Evolutionary conservation across 169 alveolate species (phyloP), one percentile per base, ranked within the genome.

Genomic region (Cryptosporidium sp.): DNA sequence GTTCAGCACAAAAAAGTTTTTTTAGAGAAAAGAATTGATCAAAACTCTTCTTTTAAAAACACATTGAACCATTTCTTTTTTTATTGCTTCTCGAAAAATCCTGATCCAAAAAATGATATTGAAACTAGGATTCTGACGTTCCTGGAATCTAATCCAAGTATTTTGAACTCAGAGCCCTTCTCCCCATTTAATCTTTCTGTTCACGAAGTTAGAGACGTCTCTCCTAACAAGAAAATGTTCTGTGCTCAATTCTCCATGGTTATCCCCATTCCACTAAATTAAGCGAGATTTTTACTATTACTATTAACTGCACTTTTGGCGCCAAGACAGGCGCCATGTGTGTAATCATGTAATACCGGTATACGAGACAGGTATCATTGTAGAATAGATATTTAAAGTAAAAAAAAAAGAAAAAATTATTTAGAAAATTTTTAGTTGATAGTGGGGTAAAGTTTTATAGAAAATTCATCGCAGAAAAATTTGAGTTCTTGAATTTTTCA

Each of bases 21-120:
- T 94, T 91, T 85, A 85, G 80, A 41, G 4, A 52, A 39, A 58
- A 70, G 6, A 33, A 41, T 10, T 85, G 70, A 35, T 61, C 39
- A 86, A 75, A 69, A 80, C 62, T 92, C 92, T 5, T 95, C 94
- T 12, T 84, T 91, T 23, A 55, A 14, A 50, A 14, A 7, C 16
- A 59, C 68, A 9, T 62, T 10, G 50, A 62, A 65, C 69, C 37
- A 33, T 21, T 68, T 95, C 33, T 95, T 93, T 85, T 96, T 95
- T 5, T 94, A 95, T 80, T 95, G 96, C 33, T 95, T 95, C 87
- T 91, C 97, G 61, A 85, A 80, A 61, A 93, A 92, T 70, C 41
- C 48, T 1, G 84, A 93, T 16, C 94, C 95, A 6, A 73, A 69
- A 48, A 92, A 75, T 50, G 87, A 92, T 85, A 91, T 95, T 35